Evolutionary conservation across 352 stramenopile species (phyloP), one percentile per base, ranked within the genome.

Genomic region (Blastocystis sp.): DNA sequence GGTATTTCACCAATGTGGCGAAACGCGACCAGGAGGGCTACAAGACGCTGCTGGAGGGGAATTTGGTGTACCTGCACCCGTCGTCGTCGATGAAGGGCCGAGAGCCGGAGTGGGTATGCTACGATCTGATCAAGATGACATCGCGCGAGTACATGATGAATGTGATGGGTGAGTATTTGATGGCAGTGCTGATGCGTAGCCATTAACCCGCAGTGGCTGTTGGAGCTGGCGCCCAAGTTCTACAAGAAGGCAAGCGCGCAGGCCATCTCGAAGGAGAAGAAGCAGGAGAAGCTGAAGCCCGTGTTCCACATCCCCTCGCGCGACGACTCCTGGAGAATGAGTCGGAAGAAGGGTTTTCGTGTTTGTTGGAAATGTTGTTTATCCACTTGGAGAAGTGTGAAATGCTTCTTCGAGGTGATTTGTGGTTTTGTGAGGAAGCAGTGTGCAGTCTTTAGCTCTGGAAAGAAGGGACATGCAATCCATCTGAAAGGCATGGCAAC

Each of bases 11-110:
- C 9, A 98, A 99, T 90, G 97, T 96, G 34, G 96, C 96, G 23
- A 99, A 99, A 92, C 98, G 98, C 89, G 96, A 99, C 89, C 96
- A 95, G 14, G 96, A 99, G 90, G 97, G 96, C 74, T 99, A 99
- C 90, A 92, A 94, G 53, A 99, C 95, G 19, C 95, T 99, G 89
- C 94, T 98, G 2, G 96, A 99, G 88, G 95, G 97, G 62, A 96
- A 98, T 89, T 94, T 95, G 17, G 96, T 99, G 60, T 99, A 98
- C 21, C 53, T 89, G 5, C 81, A 79, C 71, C 66, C 66, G 10
- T 82, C 65, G 17, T 69, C 65, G 19, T 62, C 69, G 38, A 19
- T 89, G 67, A 62, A 62, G 10, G 61, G 71, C 28, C 81, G 66
- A 41, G 66, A 71, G 53, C 88, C 88, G 19, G 77, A 89, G 43